Evolutionary conservation across 2,329 filamentous ascomycete genomes (phyloP).

Genomic region (Pseudocercospora macadamiae): DNA sequence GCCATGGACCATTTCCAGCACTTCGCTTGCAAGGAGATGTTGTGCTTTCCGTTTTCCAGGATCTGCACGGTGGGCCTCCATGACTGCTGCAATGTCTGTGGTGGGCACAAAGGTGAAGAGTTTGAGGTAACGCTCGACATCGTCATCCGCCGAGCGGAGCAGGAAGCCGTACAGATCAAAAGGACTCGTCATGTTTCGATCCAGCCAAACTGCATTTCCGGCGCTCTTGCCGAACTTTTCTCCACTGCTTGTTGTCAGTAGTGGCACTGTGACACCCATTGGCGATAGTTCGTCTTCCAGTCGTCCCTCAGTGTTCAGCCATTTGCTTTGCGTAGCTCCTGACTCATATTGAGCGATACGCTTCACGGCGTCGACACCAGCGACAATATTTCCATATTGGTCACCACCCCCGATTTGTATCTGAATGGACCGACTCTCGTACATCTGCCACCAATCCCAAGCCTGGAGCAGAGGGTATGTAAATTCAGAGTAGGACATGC

Average conservation of each 20-base stretch:
- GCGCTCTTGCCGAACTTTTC: slow-evolving; percentile 94
- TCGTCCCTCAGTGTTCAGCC: slow-evolving; percentile 39
- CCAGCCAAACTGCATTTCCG: slow-evolving; percentile 92
- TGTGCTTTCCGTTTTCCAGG: slow-evolving; percentile 77
- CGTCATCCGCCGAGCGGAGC: slow-evolving; percentile 76
- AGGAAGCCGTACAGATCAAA: slow-evolving; percentile 94
- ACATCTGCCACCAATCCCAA: slow-evolving; percentile 96
- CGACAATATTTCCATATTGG: slow-evolving; percentile 93
- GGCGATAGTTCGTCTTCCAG: slow-evolving; percentile 55
- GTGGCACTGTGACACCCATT: slow-evolving; percentile 85
- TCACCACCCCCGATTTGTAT: slow-evolving; percentile 94
- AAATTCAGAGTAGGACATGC: slow-evolving; percentile 94
- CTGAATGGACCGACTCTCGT: slow-evolving; percentile 67
- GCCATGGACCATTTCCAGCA: slow-evolving; percentile 80
- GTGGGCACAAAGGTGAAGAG: slow-evolving; percentile 88
- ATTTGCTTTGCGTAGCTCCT: slow-evolving; percentile 11
- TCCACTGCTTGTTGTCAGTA: slow-evolving; percentile 82
- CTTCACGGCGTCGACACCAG: slow-evolving; percentile 84
- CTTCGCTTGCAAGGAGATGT: slow-evolving; percentile 79
- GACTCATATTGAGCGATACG: slow-evolving; percentile 60
- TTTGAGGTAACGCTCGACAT: slow-evolving; percentile 80
- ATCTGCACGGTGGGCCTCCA: slow-evolving; percentile 68
- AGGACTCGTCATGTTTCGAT: slow-evolving; percentile 73
- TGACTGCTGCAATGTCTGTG: slow-evolving; percentile 65
- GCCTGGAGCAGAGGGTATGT: slow-evolving; percentile 90